Conservation (phyloP, 1,139 yeast genomes). For the Fermentozyma sake region DNA sequence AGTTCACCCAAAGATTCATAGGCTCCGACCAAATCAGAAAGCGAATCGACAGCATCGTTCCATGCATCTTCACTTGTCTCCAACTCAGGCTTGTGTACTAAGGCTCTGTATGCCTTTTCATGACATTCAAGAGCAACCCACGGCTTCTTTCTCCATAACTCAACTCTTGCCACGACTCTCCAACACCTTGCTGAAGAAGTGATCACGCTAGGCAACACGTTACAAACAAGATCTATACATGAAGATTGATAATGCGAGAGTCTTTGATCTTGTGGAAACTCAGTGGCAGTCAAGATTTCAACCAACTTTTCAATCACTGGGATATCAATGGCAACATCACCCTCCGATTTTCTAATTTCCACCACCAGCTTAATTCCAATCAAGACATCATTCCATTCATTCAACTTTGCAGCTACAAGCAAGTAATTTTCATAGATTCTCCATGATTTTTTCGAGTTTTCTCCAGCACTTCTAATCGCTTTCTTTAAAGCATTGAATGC, state of each 20-base stretch:
- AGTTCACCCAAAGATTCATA: constrained; percentile 82
- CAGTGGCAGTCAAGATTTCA: constrained; percentile 54
- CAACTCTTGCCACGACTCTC: constrained; percentile 80
- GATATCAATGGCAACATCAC: constrained; percentile 69
- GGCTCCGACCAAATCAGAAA: constrained; percentile 78
- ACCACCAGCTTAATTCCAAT: constrained; percentile 61
- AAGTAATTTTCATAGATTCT: constrained; percentile 86
- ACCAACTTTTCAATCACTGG: constrained; percentile 74
- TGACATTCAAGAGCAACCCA: constrained; percentile 85
- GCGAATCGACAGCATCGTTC: constrained; percentile 78
- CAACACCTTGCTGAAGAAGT: constrained; percentile 72
- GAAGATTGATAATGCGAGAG: constrained; percentile 59
- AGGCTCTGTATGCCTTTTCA: constrained; percentile 81
- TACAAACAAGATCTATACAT: constrained; percentile 67
- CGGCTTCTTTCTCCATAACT: constrained; percentile 81
- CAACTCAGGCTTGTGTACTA: constrained; percentile 60
- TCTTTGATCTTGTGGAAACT: constrained; percentile 42
- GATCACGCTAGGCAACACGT: constrained; percentile 61
- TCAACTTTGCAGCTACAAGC: constrained; percentile 72
- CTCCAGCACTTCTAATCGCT: constrained; percentile 67
- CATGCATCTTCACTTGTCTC: constrained; percentile 60
- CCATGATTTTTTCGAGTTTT: constrained; percentile 73
- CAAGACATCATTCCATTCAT: constrained; percentile 85
- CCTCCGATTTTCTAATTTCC: constrained; percentile 45
- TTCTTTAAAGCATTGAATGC: constrained; percentile 80